Evolutionary conservation across 805 yeast genomes (phyloP), one percentile per base, ranked within the genome.

Genomic region (Brettanomyces bruxellensis): DNA sequence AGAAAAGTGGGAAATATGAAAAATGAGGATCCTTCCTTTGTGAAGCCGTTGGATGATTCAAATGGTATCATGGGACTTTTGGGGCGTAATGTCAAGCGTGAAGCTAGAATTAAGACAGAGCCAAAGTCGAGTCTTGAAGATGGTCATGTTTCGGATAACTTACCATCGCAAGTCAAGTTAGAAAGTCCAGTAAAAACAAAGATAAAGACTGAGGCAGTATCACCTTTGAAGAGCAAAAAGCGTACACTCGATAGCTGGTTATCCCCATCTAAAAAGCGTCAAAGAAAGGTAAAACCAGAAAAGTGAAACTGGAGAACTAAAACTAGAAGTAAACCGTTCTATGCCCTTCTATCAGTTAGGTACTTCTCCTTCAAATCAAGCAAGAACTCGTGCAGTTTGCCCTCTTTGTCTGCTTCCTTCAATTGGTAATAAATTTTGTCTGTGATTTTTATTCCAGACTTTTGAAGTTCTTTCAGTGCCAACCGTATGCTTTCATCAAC

Each of bases 1-100:
- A 66, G 63, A 25, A 81, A 73, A 22, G 90, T 87, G 9, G 93
- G 93, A 1, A 82, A 78, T 40, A 71, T 76, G 0, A 55, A 65
- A 2, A 72, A 70, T 44, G 75, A 84, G 38, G 71, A 72, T 1
- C 59, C 59, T n/a, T 54, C 66, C 11, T 60, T 76, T 46, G 64
- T 67, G 6, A n/a, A 48, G 40, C 57, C 56, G 1, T 25, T 50
- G 14, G 43, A 46, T 4, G 54, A 53, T 13, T 28, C n/a, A 5
- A 13, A 2, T 7, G 40, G 40, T 18, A 23, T 38, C 3, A 18
- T 18, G 14, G 38, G 38, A 3, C 32, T 28, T 28, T 28, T 28
- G 32, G 32, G 32, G 11, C 11, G 9, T 9, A 28, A 6, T 28
- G 32, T 28, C 9, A 28, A 28, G 11, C 32, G 32, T 9, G 32